Evolutionary conservation across 2,329 filamentous ascomycete genomes (phyloP), one percentile per base, ranked within the genome.

Genomic region (Magnaporthiopsis incrustans): DNA sequence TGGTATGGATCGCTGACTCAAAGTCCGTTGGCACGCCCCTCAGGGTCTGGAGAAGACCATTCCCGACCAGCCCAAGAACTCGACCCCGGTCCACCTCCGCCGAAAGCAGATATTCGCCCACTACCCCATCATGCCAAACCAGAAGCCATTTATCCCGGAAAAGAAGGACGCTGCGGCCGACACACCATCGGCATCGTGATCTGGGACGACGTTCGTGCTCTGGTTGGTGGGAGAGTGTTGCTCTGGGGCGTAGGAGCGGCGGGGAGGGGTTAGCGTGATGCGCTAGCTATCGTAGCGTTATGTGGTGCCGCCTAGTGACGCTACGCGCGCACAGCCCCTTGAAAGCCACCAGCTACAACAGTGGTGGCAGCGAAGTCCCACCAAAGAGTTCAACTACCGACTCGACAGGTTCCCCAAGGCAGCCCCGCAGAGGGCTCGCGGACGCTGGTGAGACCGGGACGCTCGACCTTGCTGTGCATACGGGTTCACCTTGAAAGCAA

Each of bases 1-100:
- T 38, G 35, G 35, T 25, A 25, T 12, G 11, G 3, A 30, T 53
- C 22, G 44, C 30, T 53, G 15, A n/a, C 65, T 65, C 1, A 7
- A 35, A 11, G 4, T 15, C 53, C 25, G 61, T 67, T 53, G 7
- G 5, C 27, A 50, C 7, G 26, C 30, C n/a, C 63, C 33, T n/a
- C 70, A 94, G 90, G 89, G 90, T 79, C 81, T 95, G 68, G 89
- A 92, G 76, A 95, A 95, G 81, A 84, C 82, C 68, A 88, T 95
- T 69, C 91, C 91, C 67, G 88, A 90, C 69, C 81, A 89, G 69
- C 89, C 89, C 66, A 81, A 83, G 73, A 84, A 86, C 73, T 83
- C 87, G 70, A 86, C 82, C 35, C 91, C 90, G 62, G 87, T 95
- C 69, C 89, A 94, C 75, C 82, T 92, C 70, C 84, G 89, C 72